These are phyloP conservation scores for Tripterygium wilfordii DNA, from an alignment of 177 flowering plant species.

Conservation along the genomic window DNA sequence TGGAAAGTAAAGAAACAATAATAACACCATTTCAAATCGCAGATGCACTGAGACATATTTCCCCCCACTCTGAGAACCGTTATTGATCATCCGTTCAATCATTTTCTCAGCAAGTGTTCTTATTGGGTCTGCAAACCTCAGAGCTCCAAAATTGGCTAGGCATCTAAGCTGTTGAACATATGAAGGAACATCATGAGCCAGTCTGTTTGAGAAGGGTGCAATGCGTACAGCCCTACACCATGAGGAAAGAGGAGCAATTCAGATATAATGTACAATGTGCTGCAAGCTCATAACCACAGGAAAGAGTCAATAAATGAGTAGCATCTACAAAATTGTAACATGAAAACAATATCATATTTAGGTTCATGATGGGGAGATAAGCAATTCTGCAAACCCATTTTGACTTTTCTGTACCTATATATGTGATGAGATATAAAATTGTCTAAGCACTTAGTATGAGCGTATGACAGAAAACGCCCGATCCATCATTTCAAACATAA, in stretches of 20 bases:
- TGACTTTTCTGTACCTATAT: too few species aligned
- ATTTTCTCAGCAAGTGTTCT: constrained; percentile 69
- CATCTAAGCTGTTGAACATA: constrained; percentile 78
- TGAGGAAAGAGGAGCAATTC: background rate
- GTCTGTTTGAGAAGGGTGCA: constrained; percentile 94
- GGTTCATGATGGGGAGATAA: too few species aligned
- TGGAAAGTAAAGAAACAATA: constrained; percentile 5
- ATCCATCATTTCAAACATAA: too few species aligned
- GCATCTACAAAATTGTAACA: too few species aligned
- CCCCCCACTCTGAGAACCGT: constrained; percentile 64
- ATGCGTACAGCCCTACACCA: constrained; percentile 82
- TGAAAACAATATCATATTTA: too few species aligned
- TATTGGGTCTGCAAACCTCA: constrained; percentile 79
- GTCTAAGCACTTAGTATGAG: too few species aligned
- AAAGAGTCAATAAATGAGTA: too few species aligned
- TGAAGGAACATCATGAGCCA: constrained; percentile 81
- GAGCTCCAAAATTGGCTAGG: constrained; percentile 82
- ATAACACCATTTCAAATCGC: constrained; percentile 83
- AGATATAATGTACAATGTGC: too few species aligned
- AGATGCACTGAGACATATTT: constrained; percentile 94
- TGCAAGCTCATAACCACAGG: too few species aligned
- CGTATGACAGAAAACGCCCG: too few species aligned
- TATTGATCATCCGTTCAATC: constrained; percentile 79
- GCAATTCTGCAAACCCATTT: too few species aligned
- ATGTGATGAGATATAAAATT: too few species aligned